phyloP scores from a whole-genome alignment of 179 eudicot species.

The Carnegiea gigantea region DNA sequence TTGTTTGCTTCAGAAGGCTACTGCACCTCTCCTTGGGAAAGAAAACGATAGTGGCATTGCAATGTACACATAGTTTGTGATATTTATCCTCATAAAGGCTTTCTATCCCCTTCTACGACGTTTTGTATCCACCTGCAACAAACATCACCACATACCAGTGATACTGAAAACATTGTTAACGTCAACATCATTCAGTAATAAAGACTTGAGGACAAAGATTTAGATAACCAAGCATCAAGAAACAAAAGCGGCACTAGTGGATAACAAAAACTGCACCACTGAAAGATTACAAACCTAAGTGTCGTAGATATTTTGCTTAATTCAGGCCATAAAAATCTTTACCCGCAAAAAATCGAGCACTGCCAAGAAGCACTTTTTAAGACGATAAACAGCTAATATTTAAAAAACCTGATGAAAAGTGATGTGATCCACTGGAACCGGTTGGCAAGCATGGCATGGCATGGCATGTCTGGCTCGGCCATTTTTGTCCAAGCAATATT shows the following conservation, averaged over 20 bases:
- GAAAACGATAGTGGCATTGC: not conserved
- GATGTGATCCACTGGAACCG: not conserved
- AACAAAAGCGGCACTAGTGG: not conserved
- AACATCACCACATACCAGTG: not conserved
- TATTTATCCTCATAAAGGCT: not conserved
- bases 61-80: not conserved
- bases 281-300: not conserved
- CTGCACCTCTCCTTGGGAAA: slow-evolving; percentile 15
- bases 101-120: slow-evolving; percentile 61
- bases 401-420: not conserved
- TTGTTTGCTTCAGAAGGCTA: slow-evolving; percentile 17
- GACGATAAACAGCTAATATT: not conserved
- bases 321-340: not conserved
- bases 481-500: not conserved
- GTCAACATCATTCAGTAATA: not conserved
- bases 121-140: slow-evolving; percentile 66
- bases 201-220: not conserved
- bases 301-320: not conserved
- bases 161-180: not conserved
- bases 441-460: not conserved
- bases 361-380: not conserved
- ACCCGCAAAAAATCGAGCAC: not conserved
- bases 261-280: not conserved
- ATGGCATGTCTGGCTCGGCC: not conserved
- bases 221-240: not conserved